Evolutionary conservation across 495 filamentous ascomycete genomes (phyloP), one percentile per base, ranked within the genome.

Genomic region (Tuber melanosporum): DNA sequence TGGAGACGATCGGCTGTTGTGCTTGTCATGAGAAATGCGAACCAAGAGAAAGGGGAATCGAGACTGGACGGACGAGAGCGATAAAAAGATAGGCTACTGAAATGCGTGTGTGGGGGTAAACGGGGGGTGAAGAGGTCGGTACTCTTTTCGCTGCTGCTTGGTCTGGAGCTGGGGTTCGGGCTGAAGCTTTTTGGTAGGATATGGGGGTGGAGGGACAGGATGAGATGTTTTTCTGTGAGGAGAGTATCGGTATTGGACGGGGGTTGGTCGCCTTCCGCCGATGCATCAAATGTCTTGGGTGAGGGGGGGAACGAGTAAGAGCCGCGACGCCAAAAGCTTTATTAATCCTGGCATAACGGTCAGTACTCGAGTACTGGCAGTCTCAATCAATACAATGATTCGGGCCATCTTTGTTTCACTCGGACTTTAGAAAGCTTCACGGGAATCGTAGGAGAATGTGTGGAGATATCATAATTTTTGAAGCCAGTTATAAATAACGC

Each of bases 1-100:
- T 90, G 89, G 46, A 93, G 91, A 76, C 92, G 91, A 80, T 89
- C 82, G 70, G 80, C 79, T 74, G 82, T 72, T 47, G 80, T 82
- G 71, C 87, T 90, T 75, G 89, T 85, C 89, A 91, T 92, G 71
- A 81, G 84, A 85, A 77, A 76, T 76, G 72, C 70, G 17, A 17
- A 17, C 22, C 10, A 42, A 49, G 70, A 73, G 57, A 26, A 71
- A 45, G 75, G 22, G 4, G 36, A 41, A 8, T 44, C 20, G 72
- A 46, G 71, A 52, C 75, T 73, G 73, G 32, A 73, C 71, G 47
- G 43, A 20, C 15, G 66, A 45, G 36, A 62, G 49, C 52, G 47
- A 32, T 32, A 72, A 72, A 74, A 77, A 32, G 76, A 70, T 72
- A 72, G 41, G 71, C 41, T 72, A 19, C 22, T 36, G 17, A 72